Evolutionary conservation across 129 eudicot species (phyloP).

Genomic region (Pittosporum tobira): DNA sequence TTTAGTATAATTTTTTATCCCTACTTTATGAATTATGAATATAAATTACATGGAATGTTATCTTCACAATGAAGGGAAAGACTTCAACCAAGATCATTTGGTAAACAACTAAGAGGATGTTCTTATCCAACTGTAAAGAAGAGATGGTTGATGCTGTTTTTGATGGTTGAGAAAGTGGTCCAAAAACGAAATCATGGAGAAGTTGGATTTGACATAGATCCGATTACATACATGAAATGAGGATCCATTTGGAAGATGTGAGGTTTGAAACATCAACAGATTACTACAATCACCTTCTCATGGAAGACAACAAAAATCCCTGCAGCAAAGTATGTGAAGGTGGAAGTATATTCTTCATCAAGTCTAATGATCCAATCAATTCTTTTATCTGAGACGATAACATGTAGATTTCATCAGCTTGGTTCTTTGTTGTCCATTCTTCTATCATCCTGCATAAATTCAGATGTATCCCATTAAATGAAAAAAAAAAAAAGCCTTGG

Average conservation of each 20-base stretch:
- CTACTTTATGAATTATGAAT: too few species aligned
- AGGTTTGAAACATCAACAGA: conserved; percentile 1
- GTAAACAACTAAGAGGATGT: too few species aligned
- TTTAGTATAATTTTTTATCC: too few species aligned
- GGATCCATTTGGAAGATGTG: not conserved
- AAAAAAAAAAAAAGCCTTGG: not conserved
- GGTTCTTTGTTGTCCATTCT: conserved; percentile 62
- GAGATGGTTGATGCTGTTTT: too few species aligned
- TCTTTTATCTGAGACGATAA: conserved; percentile 43
- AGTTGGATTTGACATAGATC: not conserved
- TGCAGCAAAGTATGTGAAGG: conserved; percentile 49
- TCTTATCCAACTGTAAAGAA: too few species aligned
- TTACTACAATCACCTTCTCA: conserved; percentile 37
- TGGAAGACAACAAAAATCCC: conserved; percentile 51
- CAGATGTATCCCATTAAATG: not conserved
- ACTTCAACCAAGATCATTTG: too few species aligned
- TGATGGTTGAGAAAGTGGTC: too few species aligned
- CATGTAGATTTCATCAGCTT: conserved; percentile 82
- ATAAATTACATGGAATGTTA: too few species aligned
- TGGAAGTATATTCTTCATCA: conserved; percentile 45
- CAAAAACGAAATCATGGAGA: too few species aligned
- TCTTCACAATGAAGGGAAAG: too few species aligned
- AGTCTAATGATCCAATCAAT: conserved; percentile 36
- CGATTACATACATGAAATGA: conserved; percentile 9
- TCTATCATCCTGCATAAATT: conserved; percentile 31